A percentile compares a stretch with the other conserved stretches of the same genome.
These are phyloP conservation scores for Candida manassasensis DNA, from an alignment of 805 yeast genomes.

Conservation along the genomic window DNA sequence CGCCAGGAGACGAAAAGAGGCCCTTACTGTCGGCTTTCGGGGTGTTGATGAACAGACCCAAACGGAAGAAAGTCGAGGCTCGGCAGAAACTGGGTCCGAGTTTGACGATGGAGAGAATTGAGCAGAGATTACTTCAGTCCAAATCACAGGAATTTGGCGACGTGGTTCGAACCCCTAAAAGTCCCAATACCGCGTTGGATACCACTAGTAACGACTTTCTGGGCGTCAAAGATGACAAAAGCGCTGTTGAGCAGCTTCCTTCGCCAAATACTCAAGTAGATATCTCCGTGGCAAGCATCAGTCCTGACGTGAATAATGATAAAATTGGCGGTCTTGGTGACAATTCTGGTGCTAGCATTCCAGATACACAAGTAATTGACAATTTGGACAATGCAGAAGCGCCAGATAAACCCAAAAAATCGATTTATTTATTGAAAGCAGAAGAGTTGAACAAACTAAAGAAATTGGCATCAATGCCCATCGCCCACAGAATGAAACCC, in stretches of 20 bases:
- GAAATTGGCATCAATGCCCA: constrained; percentile 23
- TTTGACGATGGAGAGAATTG: constrained; percentile 30
- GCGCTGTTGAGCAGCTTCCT: too few species aligned
- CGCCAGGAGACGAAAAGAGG: background rate
- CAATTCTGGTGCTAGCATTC: too few species aligned
- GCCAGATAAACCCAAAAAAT: too few species aligned
- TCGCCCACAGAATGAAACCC: constrained; percentile 40
- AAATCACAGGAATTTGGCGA: constrained; percentile 9
- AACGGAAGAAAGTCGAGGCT: constrained; percentile 6
- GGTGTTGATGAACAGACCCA: background rate
- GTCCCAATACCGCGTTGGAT: too few species aligned
- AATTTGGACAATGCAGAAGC: too few species aligned
- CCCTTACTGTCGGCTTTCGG: constrained; percentile 1
- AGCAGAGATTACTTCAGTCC: constrained; percentile 25
- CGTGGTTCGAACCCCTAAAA: constrained; percentile 31
- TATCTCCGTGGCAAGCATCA: too few species aligned
- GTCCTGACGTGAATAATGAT: too few species aligned
- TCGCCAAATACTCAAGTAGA: too few species aligned
- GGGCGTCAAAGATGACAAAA: too few species aligned
- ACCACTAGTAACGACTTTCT: too few species aligned
- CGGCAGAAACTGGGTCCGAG: constrained; percentile 9
- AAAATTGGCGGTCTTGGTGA: too few species aligned
- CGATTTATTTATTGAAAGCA: constrained; percentile 6
- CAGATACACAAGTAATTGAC: constrained; percentile 1
- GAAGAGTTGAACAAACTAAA: constrained; percentile 12